phyloP scores from a whole-genome alignment of 495 filamentous ascomycete species.

The Aspergillus bertholletiae region DNA sequence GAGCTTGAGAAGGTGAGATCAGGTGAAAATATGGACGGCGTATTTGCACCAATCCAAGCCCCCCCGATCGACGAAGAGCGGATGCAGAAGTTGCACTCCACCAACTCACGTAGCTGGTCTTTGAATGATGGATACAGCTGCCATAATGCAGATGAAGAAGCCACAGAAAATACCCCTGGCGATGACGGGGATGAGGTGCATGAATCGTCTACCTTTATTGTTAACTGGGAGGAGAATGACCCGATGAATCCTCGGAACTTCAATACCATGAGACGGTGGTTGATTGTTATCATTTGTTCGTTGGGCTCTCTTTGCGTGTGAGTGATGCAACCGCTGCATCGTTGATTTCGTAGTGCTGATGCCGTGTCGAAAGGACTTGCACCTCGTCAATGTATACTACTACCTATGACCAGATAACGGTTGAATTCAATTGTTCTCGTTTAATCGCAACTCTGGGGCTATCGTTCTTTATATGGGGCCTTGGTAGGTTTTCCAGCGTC shows the following conservation, averaged over 20 bases:
- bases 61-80: constrained; percentile 15
- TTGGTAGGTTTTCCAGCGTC: constrained; percentile 28
- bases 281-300: constrained; percentile 69
- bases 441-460: constrained; percentile 76
- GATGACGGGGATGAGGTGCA: constrained; percentile 15
- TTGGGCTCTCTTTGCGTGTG: constrained; percentile 80
- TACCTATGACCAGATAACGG: constrained; percentile 77
- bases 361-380: constrained; percentile 61
- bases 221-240: constrained; percentile 73
- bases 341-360: constrained; percentile 1
- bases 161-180: constrained; percentile 12
- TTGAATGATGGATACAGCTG: constrained; percentile 61
- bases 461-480: constrained; percentile 74
- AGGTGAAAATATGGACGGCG: constrained; percentile 12
- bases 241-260: constrained; percentile 69
- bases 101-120: constrained; percentile 39
- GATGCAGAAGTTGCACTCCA: constrained; percentile 21
- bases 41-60: constrained; percentile 26
- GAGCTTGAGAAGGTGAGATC: constrained; percentile 12
- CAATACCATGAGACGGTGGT: constrained; percentile 67
- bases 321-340: constrained; percentile 31
- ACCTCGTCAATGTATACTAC: constrained; percentile 85
- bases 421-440: constrained; percentile 67
- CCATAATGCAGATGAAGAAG: constrained; percentile 32
- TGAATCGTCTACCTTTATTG: constrained; percentile 47